phyloP scores from a whole-genome alignment of 2,329 filamentous ascomycete genomes.

The Fusarium sacchari region DNA sequence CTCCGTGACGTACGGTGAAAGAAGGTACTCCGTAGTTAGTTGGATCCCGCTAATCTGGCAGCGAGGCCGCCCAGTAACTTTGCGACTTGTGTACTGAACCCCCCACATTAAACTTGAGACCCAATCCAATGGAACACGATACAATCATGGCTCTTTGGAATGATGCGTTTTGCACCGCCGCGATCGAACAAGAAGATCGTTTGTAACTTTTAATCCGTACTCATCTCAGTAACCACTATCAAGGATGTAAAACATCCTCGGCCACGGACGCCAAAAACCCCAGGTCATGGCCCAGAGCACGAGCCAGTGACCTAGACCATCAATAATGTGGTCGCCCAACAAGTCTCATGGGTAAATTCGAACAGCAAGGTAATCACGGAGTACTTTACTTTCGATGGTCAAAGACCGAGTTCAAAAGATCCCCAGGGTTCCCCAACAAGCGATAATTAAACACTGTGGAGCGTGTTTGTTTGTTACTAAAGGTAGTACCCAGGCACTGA shows the following conservation, averaged over 20 bases:
- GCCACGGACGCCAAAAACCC: constrained; percentile 3
- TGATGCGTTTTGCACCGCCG: constrained; percentile 20
- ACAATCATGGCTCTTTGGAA: neutral
- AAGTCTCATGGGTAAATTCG: neutral
- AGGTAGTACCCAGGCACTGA: neutral
- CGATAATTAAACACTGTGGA: constrained; percentile 1
- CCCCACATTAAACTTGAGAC: neutral
- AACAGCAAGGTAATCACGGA: neutral
- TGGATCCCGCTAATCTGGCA: constrained; percentile 26
- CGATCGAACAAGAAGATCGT: neutral
- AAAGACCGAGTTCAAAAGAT: constrained; percentile 8
- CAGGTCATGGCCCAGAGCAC: neutral
- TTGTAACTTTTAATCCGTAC: neutral
- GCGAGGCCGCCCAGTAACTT: constrained; percentile 33
- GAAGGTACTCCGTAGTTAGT: neutral
- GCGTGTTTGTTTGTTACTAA: neutral
- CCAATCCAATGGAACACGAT: neutral
- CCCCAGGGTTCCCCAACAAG: constrained; percentile 24
- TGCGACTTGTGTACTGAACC: neutral
- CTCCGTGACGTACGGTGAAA: constrained; percentile 2
- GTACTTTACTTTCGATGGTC: neutral
- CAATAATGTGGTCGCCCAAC: constrained; percentile 4
- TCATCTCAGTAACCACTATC: neutral
- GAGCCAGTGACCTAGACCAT: constrained; percentile 2
- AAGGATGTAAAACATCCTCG: neutral